Evolutionary conservation across 179 eudicot genomes (phyloP).

Genomic region (Sideroxylon spinosum): DNA sequence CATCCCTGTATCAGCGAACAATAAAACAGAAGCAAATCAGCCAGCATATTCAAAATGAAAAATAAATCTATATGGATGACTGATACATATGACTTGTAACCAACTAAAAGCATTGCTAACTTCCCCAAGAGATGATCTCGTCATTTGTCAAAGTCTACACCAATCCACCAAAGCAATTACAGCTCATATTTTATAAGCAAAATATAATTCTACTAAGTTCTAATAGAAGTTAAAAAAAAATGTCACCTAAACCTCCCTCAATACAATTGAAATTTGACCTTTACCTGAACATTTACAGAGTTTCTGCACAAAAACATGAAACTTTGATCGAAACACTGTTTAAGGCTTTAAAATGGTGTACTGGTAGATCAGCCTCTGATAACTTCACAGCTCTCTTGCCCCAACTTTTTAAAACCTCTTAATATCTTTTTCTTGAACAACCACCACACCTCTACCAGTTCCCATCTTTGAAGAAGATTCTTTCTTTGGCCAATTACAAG

Average conservation of each 20-base stretch:
- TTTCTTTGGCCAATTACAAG: constrained; percentile 76
- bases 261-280: constrained; percentile 41
- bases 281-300: constrained; percentile 70
- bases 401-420: constrained; percentile 51
- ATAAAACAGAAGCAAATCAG: neutral
- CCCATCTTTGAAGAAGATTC: constrained; percentile 56
- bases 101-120: neutral
- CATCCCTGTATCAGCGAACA: constrained; percentile 12
- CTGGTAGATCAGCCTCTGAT: constrained; percentile 53
- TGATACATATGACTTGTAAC: neutral
- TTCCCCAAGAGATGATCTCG: neutral
- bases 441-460: constrained; percentile 30
- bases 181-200: neutral
- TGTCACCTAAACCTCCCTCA: neutral
- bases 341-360: constrained; percentile 39
- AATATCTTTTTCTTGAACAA: constrained; percentile 22
- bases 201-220: neutral
- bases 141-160: neutral
- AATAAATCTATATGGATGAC: neutral
- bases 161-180: neutral
- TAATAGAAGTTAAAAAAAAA: neutral
- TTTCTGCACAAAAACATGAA: constrained; percentile 52
- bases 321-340: constrained; percentile 41
- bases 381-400: constrained; percentile 50
- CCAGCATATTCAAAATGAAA: neutral